Evolutionary conservation across 2,329 filamentous ascomycete species (phyloP).

Genomic region (Colletotrichum sp.): DNA sequence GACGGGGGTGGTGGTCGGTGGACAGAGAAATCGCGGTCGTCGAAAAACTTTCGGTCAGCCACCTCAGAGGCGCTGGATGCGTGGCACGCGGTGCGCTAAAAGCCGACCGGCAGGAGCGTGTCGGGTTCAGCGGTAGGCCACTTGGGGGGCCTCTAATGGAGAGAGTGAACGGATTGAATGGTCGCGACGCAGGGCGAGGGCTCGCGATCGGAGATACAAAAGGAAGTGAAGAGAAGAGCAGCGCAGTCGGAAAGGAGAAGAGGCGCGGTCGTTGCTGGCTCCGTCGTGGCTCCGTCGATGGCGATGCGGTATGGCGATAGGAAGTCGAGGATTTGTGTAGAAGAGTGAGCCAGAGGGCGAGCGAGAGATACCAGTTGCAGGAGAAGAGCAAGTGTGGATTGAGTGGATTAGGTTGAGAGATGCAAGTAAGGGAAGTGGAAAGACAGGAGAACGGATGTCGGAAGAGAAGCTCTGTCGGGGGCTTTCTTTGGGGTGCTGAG

Average conservation of each 20-base stretch:
- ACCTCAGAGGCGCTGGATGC: constrained; percentile 20
- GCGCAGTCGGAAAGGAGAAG: not conserved
- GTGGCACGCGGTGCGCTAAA: constrained; percentile 23
- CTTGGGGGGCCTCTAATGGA: constrained; percentile 6
- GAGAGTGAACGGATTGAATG: not conserved
- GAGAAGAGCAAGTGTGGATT: not conserved
- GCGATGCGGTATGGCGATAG: not conserved
- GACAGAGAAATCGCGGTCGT: constrained; percentile 21
- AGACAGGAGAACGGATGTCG: constrained; percentile 1
- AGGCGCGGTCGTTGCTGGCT: not conserved
- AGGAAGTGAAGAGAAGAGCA: not conserved
- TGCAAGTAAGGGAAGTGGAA: not conserved
- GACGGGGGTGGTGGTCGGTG: constrained; percentile 19
- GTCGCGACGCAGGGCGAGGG: not conserved
- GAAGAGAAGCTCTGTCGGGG: constrained; percentile 7
- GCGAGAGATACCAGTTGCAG: not conserved
- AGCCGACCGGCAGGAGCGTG: not conserved
- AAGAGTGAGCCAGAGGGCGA: not conserved
- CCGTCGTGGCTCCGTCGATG: not conserved
- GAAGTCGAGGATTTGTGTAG: not conserved
- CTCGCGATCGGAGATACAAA: not conserved
- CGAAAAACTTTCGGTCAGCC: constrained; percentile 34
- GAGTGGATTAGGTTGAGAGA: not conserved
- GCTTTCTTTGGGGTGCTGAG: not conserved
- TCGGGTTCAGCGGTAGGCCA: not conserved